Evolutionary conservation across 2,329 filamentous ascomycete species (phyloP).

Genomic region (Trichoderma sp.): DNA sequence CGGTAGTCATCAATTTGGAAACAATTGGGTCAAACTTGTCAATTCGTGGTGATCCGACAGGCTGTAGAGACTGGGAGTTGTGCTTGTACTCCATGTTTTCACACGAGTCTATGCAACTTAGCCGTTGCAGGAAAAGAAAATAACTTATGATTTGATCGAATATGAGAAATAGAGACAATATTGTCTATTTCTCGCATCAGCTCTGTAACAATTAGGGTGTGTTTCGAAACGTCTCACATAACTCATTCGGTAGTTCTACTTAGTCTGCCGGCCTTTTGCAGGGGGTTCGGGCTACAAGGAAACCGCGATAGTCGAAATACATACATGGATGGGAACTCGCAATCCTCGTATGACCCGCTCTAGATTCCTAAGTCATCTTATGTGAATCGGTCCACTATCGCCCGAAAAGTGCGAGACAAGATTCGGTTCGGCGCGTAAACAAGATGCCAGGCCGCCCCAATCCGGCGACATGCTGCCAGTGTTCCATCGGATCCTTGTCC

Average conservation of each 20-base stretch:
- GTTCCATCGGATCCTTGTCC: background rate
- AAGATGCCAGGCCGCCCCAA: too few species aligned
- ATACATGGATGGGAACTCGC: too few species aligned
- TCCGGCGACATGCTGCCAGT: too few species aligned
- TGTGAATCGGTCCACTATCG: too few species aligned
- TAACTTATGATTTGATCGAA: background rate
- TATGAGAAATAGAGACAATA: background rate
- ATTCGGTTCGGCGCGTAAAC: too few species aligned
- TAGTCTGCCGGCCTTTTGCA: background rate
- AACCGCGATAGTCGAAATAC: too few species aligned
- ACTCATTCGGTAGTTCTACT: background rate
- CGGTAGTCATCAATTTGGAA: background rate
- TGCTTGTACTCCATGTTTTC: background rate
- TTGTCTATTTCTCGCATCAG: background rate
- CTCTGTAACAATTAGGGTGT: background rate
- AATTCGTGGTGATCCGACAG: background rate
- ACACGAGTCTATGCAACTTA: background rate
- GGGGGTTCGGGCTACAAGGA: too few species aligned
- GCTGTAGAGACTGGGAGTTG: background rate
- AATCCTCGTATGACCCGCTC: too few species aligned
- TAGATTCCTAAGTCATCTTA: too few species aligned
- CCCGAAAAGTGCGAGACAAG: too few species aligned
- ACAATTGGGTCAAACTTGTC: background rate
- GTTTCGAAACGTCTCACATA: background rate
- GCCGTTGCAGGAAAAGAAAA: background rate